These are phyloP conservation scores for Boletus huronensis DNA, from an alignment of 768 basidiomycete species.

Conservation along the genomic window DNA sequence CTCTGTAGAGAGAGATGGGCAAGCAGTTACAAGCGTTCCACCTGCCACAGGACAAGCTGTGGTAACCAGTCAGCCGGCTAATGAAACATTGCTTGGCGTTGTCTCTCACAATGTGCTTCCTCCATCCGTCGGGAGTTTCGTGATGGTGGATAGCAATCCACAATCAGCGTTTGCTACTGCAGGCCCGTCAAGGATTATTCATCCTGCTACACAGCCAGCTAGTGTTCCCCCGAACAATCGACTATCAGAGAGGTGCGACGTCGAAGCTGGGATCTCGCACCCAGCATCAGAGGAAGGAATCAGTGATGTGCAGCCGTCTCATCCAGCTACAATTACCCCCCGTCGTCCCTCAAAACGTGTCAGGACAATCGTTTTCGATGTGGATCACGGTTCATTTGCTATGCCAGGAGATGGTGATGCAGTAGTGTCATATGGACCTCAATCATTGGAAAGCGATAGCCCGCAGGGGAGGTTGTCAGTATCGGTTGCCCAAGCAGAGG, in stretches of 20 bases:
- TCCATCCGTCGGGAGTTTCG: background rate
- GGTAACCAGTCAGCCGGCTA: background rate
- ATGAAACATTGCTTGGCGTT: background rate
- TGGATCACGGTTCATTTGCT: background rate
- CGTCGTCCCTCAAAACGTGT: conserved; percentile 5
- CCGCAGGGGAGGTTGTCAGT: background rate
- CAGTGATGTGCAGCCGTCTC: background rate
- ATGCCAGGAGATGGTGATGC: background rate
- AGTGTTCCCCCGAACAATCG: no score
- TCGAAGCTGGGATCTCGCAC: background rate
- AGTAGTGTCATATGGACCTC: background rate
- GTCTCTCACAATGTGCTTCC: background rate
- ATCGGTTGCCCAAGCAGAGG: background rate
- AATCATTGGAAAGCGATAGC: background rate
- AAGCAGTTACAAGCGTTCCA: background rate
- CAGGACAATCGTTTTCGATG: background rate
- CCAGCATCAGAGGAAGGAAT: background rate
- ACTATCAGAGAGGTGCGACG: background rate
- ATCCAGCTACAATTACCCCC: background rate
- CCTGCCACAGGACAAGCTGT: background rate
- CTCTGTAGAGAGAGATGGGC: background rate
- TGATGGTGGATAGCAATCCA: background rate
- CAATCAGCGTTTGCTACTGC: background rate
- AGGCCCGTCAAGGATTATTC: background rate
- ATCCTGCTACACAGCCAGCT: background rate